Base-by-base conservation (phyloP, 805 yeast genomes). In the Pichia heedii region DNA sequence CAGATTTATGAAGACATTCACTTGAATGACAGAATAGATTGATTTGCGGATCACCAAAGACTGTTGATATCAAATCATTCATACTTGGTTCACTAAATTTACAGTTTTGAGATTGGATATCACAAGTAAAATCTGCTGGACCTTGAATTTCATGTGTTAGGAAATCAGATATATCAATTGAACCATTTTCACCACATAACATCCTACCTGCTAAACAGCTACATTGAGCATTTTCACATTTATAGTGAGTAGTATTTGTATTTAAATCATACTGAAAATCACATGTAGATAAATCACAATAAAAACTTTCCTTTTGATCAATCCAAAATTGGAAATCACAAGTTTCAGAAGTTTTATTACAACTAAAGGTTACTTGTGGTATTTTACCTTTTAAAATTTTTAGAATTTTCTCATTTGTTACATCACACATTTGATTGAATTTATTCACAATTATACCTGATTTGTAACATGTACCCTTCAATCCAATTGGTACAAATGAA, bases 311-410 rank as follows among this genome's bases (percentile, higher is more conserved):
- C 37, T 72, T 67, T 60, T 87, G 77, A 52, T 81, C 96, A 50
- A 93, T 86, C 98, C 98, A 93, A 58, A 93, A 87, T 62, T 93
- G 97, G 65, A 93, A 87, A 59, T 87, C 79, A 65, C 98, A 93
- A 11, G 62, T 62, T 16, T 65, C 73, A 0, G 76, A 66, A 1
- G 82, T 73, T 53, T 70, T 76, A 57, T 85, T 79, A 67, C 98
- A 93, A 33, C 87, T 76, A 63, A 93, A 90, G 0, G 96, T 88
- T 3, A 86, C 96, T 57, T 90, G 95, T 2, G 98, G 97, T 41
- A 71, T 73, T 61, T 78, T 75, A 0, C 96, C 96, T 16, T 78
- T 69, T 51, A 93, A 68, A 38, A 90, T 81, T 45, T 81, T 79
- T 36, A 87, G 69, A 50, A 93, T 89, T 62, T 90, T 93, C 48